Percentiles rank a stretch among this genome's conserved stretches.
These are phyloP conservation scores for Brettanomyces sp. DNA, from an alignment of 805 yeast species.

Conservation along the genomic window DNA sequence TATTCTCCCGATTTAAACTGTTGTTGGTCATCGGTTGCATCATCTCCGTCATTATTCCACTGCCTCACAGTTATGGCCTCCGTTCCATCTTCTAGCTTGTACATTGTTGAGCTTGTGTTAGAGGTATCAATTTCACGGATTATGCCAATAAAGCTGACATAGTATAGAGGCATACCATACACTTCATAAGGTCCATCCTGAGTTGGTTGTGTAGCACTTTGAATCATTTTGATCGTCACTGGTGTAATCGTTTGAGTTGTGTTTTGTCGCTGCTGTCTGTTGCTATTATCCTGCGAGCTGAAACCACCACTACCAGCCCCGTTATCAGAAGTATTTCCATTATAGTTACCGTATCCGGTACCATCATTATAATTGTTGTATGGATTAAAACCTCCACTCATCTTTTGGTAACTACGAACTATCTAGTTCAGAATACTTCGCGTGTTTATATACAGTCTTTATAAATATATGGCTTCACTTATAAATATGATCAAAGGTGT, in stretches of 20 bases:
- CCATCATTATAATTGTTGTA: slow-evolving; percentile 26
- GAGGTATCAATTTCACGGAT: slow-evolving; percentile 53
- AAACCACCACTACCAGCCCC: slow-evolving; percentile 22
- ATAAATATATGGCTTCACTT: too few relatives aligned
- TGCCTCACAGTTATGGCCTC: slow-evolving; percentile 55
- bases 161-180: slow-evolving; percentile 50
- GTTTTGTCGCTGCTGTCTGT: slow-evolving; percentile 19
- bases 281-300: slow-evolving; percentile 14
- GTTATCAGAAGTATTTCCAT: slow-evolving; percentile 7
- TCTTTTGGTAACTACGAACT: not conserved
- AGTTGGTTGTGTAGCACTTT: slow-evolving; percentile 47
- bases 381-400: slow-evolving; percentile 3
- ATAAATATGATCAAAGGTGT: too few relatives aligned
- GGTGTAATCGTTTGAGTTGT: slow-evolving; percentile 39
- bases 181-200: slow-evolving; percentile 62
- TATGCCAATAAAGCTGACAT: slow-evolving; percentile 61
- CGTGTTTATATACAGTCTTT: too few relatives aligned
- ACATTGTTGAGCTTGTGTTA: slow-evolving; percentile 42
- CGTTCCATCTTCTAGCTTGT: slow-evolving; percentile 74
- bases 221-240: slow-evolving; percentile 64
- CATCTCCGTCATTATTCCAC: slow-evolving; percentile 43
- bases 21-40: slow-evolving; percentile 14
- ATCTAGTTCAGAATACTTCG: too few relatives aligned
- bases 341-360: slow-evolving; percentile 28
- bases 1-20: slow-evolving; percentile 43